These are phyloP conservation scores for Scytalidium lignicola DNA, from an alignment of 2,329 filamentous ascomycete genomes.

Conservation along the genomic window DNA sequence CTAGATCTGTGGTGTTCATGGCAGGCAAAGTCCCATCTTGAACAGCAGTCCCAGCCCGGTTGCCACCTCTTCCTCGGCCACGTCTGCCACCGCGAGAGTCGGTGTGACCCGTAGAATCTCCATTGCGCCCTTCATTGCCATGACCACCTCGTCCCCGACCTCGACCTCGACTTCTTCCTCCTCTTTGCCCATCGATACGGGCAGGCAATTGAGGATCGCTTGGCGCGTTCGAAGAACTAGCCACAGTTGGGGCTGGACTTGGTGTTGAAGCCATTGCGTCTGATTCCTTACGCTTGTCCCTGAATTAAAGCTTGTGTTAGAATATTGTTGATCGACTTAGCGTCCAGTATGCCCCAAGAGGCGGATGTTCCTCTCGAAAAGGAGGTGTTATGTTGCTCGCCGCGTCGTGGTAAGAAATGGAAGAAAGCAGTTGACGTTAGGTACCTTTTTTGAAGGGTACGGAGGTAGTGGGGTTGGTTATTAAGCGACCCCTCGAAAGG, in stretches of 20 bases:
- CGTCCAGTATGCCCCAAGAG: background rate
- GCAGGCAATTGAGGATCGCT: slow-evolving; percentile 20
- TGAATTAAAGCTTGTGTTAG: background rate
- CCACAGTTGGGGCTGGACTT: slow-evolving; percentile 18
- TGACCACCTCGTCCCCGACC: slow-evolving; percentile 25
- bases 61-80: slow-evolving; percentile 13
- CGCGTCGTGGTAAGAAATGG: background rate
- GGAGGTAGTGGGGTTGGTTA: background rate
- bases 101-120: background rate
- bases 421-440: background rate
- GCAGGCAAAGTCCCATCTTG: slow-evolving; percentile 4
- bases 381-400: background rate
- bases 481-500: background rate
- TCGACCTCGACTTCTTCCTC: slow-evolving; percentile 33
- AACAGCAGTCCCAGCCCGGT: slow-evolving; percentile 6
- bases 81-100: slow-evolving; percentile 3
- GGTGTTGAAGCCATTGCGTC: slow-evolving; percentile 4
- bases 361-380: background rate
- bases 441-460: background rate
- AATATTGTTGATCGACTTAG: background rate
- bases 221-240: slow-evolving; percentile 18
- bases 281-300: background rate
- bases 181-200: slow-evolving; percentile 29
- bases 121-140: background rate
- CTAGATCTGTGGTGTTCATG: slow-evolving; percentile 13